Conservation (phyloP, 2,329 filamentous ascomycete genomes). For the Aspergillus brasiliensis region DNA sequence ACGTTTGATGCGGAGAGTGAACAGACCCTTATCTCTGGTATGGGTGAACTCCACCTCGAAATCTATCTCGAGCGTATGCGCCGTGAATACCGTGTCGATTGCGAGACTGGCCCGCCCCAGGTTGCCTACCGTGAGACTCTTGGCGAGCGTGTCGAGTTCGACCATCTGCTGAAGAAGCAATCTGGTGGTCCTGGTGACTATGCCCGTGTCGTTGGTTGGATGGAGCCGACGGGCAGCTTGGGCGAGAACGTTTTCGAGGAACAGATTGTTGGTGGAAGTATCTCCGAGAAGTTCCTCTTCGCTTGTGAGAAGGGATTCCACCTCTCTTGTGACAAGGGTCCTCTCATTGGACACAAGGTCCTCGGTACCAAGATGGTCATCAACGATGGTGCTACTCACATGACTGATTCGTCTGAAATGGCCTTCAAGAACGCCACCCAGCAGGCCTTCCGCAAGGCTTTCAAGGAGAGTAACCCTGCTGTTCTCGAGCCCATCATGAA, state of each 20-base stretch:
- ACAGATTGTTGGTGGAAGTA: constrained; percentile 83
- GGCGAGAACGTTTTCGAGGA: constrained; percentile 82
- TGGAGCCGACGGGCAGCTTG: constrained; percentile 78
- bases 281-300: constrained; percentile 92
- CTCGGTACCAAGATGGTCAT: constrained; percentile 88
- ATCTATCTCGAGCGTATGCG: constrained; percentile 97
- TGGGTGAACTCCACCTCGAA: constrained; percentile 95
- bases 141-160: constrained; percentile 75
- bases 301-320: constrained; percentile 96
- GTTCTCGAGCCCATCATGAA: constrained; percentile 98
- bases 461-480: constrained; percentile 75
- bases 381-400: constrained; percentile 95
- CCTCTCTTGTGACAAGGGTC: constrained; percentile 78
- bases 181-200: constrained; percentile 94
- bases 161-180: constrained; percentile 93
- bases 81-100: constrained; percentile 95
- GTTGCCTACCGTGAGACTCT: constrained; percentile 97
- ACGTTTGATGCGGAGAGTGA: constrained; percentile 89
- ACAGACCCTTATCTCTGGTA: constrained; percentile 96
- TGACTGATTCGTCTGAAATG: constrained; percentile 96
- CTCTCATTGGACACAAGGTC: constrained; percentile 88
- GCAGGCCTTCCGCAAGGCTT: constrained; percentile 94
- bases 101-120: constrained; percentile 91
- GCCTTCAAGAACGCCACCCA: constrained; percentile 93
- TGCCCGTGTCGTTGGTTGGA: constrained; percentile 85